Evolutionary conservation across 139 green algal species (phyloP).

Genomic region (Tetraselmis striata): DNA sequence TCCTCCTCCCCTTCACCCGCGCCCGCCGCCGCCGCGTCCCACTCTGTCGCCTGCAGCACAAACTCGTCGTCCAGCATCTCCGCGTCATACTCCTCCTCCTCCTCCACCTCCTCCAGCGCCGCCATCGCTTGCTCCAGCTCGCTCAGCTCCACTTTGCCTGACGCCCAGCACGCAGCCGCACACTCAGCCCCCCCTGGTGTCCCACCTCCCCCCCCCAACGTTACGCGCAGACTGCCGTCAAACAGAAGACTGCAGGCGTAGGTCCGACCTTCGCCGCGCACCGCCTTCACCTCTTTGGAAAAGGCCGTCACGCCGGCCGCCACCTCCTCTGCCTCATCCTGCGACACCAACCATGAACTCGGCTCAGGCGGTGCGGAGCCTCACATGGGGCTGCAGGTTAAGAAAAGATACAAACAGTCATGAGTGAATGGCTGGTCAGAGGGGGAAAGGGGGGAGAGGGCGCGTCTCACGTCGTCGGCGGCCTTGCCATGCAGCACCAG

Average conservation of each 20-base stretch:
- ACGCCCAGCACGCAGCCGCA: background rate
- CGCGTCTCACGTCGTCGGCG: background rate
- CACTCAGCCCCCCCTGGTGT: no score
- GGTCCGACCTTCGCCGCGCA: background rate
- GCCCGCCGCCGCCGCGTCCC: background rate
- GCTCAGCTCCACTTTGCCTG: conserved; percentile 21
- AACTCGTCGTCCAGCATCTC: conserved; percentile 59
- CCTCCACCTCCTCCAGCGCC: conserved; percentile 22
- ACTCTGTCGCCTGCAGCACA: conserved; percentile 41
- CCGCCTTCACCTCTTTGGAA: conserved; percentile 8
- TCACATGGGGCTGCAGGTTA: no score
- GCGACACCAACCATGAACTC: background rate
- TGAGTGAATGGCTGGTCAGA: conserved; percentile 1
- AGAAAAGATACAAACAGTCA: no score
- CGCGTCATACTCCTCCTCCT: conserved; percentile 35
- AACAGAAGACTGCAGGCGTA: no score
- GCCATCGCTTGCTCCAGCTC: conserved; percentile 37
- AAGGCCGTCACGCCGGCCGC: conserved; percentile 47
- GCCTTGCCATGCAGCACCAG: background rate
- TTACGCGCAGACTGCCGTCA: no score
- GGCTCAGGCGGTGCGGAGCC: no score
- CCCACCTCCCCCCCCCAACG: no score
- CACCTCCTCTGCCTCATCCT: conserved; percentile 26
- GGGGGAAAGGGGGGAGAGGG: background rate
- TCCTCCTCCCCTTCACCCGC: conserved; percentile 15